phyloP scores from a whole-genome alignment of 2,329 filamentous ascomycete genomes.

The Colletotrichum nymphaeae region DNA sequence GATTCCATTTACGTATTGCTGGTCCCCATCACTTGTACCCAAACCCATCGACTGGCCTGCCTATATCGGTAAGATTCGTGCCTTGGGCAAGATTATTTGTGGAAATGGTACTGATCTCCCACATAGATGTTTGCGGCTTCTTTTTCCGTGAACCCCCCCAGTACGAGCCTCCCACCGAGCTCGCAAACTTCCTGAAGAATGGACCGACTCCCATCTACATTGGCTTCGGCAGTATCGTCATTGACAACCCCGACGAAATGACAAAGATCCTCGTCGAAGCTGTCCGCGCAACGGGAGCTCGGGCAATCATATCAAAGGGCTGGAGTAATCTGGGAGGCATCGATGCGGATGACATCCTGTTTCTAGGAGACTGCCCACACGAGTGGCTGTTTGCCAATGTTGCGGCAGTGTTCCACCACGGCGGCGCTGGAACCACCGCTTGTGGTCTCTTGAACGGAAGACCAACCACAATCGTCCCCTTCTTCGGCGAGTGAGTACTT shows the following conservation, averaged over 20 bases:
- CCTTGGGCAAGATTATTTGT: too few relatives aligned
- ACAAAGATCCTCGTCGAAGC: constrained; percentile 30
- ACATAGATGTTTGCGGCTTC: constrained; percentile 39
- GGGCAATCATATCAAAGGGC: constrained; percentile 34
- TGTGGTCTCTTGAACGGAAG: constrained; percentile 60
- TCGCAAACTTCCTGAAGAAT: constrained; percentile 65
- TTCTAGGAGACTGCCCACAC: constrained; percentile 65
- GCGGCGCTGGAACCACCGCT: constrained; percentile 68
- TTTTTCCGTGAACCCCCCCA: constrained; percentile 38
- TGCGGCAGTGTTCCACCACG: constrained; percentile 66
- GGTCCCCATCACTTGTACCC: constrained; percentile 75
- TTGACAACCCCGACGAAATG: constrained; percentile 32
- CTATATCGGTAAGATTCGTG: constrained; percentile 60
- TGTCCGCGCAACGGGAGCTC: constrained; percentile 19
- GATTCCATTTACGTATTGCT: constrained; percentile 83
- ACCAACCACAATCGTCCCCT: constrained; percentile 66
- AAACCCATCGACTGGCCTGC: constrained; percentile 75
- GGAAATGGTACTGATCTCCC: neutral
- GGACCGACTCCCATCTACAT: constrained; percentile 53
- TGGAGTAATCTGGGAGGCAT: constrained; percentile 35
- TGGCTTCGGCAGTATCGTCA: constrained; percentile 36
- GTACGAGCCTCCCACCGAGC: constrained; percentile 61
- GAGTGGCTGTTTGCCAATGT: constrained; percentile 68
- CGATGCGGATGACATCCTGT: constrained; percentile 50
- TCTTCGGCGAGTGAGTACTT: constrained; percentile 50